A percentile compares a stretch with the other conserved stretches of the same genome.
These are phyloP conservation scores for Beauveria pseudobassiana DNA, from an alignment of 2,329 filamentous ascomycete genomes.

Conservation along the genomic window DNA sequence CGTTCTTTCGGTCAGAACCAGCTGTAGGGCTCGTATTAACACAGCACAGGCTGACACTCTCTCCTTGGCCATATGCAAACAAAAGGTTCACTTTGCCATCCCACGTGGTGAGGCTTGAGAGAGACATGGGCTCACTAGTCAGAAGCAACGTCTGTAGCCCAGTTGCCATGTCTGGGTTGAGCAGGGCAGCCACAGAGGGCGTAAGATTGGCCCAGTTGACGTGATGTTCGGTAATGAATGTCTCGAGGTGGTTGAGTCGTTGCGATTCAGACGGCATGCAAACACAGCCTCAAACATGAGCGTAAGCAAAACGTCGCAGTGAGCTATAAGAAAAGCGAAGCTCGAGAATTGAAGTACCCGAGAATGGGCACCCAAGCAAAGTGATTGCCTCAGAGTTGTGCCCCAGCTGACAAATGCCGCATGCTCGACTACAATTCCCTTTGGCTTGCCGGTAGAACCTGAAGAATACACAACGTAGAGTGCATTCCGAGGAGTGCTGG, in stretches of 20 bases:
- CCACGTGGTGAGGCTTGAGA: background rate
- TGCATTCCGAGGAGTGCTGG: background rate
- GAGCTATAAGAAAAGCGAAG: slow-evolving; percentile 7
- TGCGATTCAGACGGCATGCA: slow-evolving; percentile 12
- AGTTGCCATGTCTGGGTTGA: background rate
- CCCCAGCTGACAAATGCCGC: slow-evolving; percentile 4
- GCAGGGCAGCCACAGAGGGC: background rate
- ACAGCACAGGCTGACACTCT: background rate
- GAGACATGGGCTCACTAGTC: background rate
- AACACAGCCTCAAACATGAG: slow-evolving; percentile 7
- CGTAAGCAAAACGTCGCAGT: slow-evolving; percentile 1
- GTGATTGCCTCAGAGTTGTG: background rate
- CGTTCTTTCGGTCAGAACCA: background rate
- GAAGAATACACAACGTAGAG: slow-evolving; percentile 43
- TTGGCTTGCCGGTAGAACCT: slow-evolving; percentile 43
- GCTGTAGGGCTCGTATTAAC: background rate
- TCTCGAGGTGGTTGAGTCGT: slow-evolving; percentile 5
- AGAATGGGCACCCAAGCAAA: background rate
- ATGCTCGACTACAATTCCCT: slow-evolving; percentile 36
- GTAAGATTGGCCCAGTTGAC: slow-evolving; percentile 12
- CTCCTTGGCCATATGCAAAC: background rate
- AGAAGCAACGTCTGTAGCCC: background rate
- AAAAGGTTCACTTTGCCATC: background rate
- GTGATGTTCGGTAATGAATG: slow-evolving; percentile 6
- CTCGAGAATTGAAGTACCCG: slow-evolving; percentile 11